Evolutionary conservation across 2,329 filamentous ascomycete genomes (phyloP).

Genomic region (Tolypocladium pustulatum): DNA sequence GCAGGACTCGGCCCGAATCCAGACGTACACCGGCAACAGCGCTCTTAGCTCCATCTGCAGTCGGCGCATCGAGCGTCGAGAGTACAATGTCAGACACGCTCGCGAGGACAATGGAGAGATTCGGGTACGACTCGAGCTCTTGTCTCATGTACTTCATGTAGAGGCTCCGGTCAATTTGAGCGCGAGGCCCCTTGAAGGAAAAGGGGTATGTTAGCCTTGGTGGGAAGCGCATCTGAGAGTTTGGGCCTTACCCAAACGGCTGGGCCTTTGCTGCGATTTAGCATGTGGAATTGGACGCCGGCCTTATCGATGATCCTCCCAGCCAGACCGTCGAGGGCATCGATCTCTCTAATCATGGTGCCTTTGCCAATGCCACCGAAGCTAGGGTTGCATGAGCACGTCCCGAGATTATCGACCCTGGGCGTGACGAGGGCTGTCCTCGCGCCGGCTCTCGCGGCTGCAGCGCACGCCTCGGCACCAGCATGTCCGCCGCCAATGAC

Average conservation of each 20-base stretch:
- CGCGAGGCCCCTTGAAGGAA: conserved; percentile 58
- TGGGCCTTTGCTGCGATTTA: conserved; percentile 84
- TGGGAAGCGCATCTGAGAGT: background rate
- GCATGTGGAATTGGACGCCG: conserved; percentile 81
- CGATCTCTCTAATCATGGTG: conserved; percentile 88
- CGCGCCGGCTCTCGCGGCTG: conserved; percentile 79
- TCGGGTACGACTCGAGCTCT: conserved; percentile 68
- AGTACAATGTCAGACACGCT: conserved; percentile 85
- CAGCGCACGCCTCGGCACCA: conserved; percentile 85
- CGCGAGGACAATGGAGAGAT: conserved; percentile 70
- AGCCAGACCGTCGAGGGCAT: conserved; percentile 84
- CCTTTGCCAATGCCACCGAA: conserved; percentile 99
- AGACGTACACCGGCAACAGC: conserved; percentile 77
- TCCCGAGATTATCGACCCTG: conserved; percentile 76
- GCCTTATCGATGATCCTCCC: conserved; percentile 87
- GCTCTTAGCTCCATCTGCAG: conserved; percentile 39
- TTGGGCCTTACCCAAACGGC: conserved; percentile 64
- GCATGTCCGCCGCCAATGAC: conserved; percentile 95
- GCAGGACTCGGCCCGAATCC: conserved; percentile 77
- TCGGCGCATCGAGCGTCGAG: conserved; percentile 34
- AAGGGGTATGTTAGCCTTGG: background rate
- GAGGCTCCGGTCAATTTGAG: conserved; percentile 84
- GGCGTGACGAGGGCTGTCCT: conserved; percentile 86
- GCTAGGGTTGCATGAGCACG: conserved; percentile 93
- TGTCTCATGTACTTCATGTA: conserved; percentile 88